These are phyloP conservation scores for Suhomyces vadensis DNA, from an alignment of 805 yeast species.

Conservation along the genomic window DNA sequence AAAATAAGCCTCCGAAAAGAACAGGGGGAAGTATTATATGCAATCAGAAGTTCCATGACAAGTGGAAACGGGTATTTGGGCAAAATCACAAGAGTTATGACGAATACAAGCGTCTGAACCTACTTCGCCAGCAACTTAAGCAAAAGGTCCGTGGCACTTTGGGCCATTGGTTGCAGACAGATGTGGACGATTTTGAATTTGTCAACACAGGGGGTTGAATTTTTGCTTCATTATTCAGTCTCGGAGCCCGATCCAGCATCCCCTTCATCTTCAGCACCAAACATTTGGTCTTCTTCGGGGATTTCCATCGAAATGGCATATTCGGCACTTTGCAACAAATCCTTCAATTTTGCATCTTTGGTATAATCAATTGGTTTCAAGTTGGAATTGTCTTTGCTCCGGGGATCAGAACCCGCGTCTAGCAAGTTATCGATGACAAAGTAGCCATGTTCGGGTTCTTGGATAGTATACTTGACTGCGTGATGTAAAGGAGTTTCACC, in stretches of 20 bases:
- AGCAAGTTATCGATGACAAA: constrained; percentile 77
- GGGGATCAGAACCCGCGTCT: constrained; percentile 90
- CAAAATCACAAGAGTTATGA: constrained; percentile 7
- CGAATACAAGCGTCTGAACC: constrained; percentile 19
- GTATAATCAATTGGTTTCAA: constrained; percentile 76
- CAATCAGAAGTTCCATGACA: constrained; percentile 21
- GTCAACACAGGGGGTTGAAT: not conserved
- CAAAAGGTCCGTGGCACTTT: constrained; percentile 26
- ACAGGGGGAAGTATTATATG: constrained; percentile 47
- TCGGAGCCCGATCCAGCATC: constrained; percentile 38
- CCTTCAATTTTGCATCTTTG: constrained; percentile 56
- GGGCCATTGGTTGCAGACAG: constrained; percentile 50
- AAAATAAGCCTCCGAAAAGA: constrained; percentile 43
- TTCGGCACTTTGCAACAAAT: constrained; percentile 79
- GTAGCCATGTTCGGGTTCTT: constrained; percentile 83
- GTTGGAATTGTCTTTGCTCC: constrained; percentile 46
- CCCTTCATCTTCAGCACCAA: constrained; percentile 27
- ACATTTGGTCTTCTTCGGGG: constrained; percentile 32
- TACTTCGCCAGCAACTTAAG: constrained; percentile 31
- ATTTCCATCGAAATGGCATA: constrained; percentile 54
- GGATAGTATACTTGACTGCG: constrained; percentile 73
- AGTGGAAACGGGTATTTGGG: constrained; percentile 9
- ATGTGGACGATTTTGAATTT: constrained; percentile 42
- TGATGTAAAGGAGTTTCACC: constrained; percentile 90
- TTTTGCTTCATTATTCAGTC: constrained; percentile 27